Evolutionary conservation across 2,329 filamentous ascomycete species (phyloP).

Genomic region (Fusarium illudens): DNA sequence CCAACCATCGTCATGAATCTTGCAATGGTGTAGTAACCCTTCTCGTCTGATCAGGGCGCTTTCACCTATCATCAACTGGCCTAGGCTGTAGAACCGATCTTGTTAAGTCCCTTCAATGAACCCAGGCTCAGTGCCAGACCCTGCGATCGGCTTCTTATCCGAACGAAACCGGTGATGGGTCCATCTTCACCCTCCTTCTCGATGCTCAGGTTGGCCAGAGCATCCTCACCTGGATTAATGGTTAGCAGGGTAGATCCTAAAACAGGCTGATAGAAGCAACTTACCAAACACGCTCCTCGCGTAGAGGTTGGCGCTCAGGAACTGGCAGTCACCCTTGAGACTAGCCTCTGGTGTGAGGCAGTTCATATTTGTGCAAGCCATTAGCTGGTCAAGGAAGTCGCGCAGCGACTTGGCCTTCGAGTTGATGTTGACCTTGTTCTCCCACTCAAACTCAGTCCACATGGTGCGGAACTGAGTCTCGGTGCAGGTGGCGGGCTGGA

Average conservation of each 20-base stretch:
- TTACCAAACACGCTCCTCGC: conserved; percentile 97
- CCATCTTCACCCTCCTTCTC: conserved; percentile 97
- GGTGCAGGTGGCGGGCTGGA: conserved; percentile 94
- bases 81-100: conserved; percentile 63
- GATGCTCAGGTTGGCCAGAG: conserved; percentile 94
- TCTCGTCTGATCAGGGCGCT: conserved; percentile 23
- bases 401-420: conserved; percentile 92
- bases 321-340: conserved; percentile 96
- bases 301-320: conserved; percentile 96
- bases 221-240: conserved; percentile 84
- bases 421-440: conserved; percentile 99
- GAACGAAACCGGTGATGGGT: conserved; percentile 94
- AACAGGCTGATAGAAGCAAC: conserved; percentile 49
- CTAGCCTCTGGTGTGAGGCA: conserved; percentile 96
- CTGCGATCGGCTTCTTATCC: conserved; percentile 96
- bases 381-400: conserved; percentile 91
- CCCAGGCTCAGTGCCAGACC: conserved; percentile 93
- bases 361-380: conserved; percentile 99
- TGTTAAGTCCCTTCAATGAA: conserved; percentile 93
- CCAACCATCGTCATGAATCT: conserved; percentile 42
- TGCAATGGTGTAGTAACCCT: conserved; percentile 34
- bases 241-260: conserved; percentile 35
- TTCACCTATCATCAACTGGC: conserved; percentile 14
- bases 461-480: conserved; percentile 99
- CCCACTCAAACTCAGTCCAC: conserved; percentile 99